Evolutionary conservation across 176 grass and related monocot species (phyloP).

Genomic region (Stipa capillata): DNA sequence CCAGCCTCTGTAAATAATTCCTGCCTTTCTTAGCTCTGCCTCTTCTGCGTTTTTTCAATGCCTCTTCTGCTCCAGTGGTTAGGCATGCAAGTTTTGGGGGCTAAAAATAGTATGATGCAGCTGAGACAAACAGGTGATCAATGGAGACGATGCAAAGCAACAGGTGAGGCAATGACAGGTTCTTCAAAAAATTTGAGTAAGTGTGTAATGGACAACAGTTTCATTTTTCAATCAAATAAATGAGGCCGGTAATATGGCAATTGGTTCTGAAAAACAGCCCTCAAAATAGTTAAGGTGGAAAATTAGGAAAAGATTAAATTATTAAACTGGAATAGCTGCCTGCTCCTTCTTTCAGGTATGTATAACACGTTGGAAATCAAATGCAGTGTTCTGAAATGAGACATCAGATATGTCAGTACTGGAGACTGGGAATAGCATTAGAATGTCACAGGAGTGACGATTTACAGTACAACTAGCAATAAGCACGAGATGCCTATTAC

Average conservation of each 20-base stretch:
- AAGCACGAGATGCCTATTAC: too few relatives aligned
- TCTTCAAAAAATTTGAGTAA: not conserved
- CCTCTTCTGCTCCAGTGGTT: slow-evolving; percentile 38
- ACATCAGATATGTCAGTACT: not conserved
- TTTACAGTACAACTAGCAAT: too few relatives aligned
- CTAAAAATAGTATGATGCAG: slow-evolving; percentile 27
- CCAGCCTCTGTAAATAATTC: slow-evolving; percentile 31
- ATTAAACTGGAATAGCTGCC: not conserved
- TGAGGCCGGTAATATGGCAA: not conserved
- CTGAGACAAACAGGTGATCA: not conserved
- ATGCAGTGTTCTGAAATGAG: not conserved
- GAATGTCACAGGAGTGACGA: not conserved
- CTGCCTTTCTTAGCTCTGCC: slow-evolving; percentile 21
- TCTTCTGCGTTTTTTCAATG: slow-evolving; percentile 27
- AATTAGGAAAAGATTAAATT: slow-evolving; percentile 26
- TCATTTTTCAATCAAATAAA: not conserved
- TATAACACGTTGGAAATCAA: slow-evolving; percentile 6
- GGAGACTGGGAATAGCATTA: not conserved
- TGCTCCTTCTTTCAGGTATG: not conserved
- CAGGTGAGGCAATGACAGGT: not conserved
- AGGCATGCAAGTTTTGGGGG: not conserved
- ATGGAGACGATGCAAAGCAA: slow-evolving; percentile 10
- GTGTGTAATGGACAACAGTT: not conserved
- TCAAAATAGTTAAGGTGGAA: slow-evolving; percentile 18
- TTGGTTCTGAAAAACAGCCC: not conserved